These are phyloP conservation scores for Neurospora intermedia DNA, from an alignment of 495 filamentous ascomycete genomes.

Conservation along the genomic window DNA sequence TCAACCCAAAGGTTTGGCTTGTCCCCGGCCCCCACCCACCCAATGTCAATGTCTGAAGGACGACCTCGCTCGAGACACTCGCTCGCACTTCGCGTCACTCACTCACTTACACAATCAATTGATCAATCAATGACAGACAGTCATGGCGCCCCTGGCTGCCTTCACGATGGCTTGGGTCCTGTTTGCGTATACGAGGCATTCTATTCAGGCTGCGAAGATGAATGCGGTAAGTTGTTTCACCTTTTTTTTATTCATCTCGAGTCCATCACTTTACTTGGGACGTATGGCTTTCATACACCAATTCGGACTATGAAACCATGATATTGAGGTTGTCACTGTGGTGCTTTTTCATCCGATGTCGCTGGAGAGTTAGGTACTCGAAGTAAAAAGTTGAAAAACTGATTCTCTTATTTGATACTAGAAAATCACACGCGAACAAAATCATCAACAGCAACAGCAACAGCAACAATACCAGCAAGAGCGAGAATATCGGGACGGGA, in stretches of 20 bases:
- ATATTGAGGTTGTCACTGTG: background rate
- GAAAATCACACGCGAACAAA: slow-evolving; percentile 1
- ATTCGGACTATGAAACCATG: too few relatives aligned
- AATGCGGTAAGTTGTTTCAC: slow-evolving; percentile 25
- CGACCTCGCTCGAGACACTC: background rate
- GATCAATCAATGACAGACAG: slow-evolving; percentile 19
- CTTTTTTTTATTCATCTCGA: background rate
- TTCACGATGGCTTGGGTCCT: slow-evolving; percentile 39
- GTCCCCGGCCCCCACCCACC: background rate
- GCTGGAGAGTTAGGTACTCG: too few relatives aligned
- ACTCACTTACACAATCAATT: background rate
- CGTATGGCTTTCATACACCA: background rate
- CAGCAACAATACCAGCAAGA: background rate
- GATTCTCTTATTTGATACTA: background rate
- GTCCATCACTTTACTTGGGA: background rate
- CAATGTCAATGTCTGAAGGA: background rate
- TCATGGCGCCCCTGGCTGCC: slow-evolving; percentile 35
- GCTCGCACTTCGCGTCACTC: background rate
- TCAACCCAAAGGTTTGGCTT: background rate
- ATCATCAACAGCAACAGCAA: background rate
- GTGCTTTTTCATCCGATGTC: background rate
- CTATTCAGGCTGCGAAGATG: slow-evolving; percentile 31
- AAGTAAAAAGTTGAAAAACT: background rate
- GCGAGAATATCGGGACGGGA: background rate
- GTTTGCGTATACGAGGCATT: slow-evolving; percentile 33